Base-by-base conservation (phyloP, 495 filamentous ascomycete species). In the Bacidia gigantensis region DNA sequence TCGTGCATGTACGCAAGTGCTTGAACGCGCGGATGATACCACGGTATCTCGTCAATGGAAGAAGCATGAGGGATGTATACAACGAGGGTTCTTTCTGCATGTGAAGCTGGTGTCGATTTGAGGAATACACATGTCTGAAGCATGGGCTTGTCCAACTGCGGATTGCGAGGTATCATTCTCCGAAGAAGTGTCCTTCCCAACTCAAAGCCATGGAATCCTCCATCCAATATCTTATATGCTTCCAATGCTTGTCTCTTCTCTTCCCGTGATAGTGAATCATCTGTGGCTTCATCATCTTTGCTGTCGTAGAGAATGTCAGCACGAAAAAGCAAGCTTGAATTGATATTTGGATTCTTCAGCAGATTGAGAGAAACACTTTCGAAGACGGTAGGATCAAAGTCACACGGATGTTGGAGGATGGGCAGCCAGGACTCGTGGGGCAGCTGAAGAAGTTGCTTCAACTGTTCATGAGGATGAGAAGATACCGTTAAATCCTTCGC, bases 21-120 rank as follows among this genome's bases (percentile, higher is more conserved):
- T 45, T 73, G 72, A 3, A 94, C 80, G 51, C 71, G 65, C 3
- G 90, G 90, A 60, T 95, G 87, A 61, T 97, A 97, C 67, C 79
- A 94, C 5, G 90, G 90, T 44, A 89, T 73, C 17, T 83, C 76
- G 14, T 73, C 69, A 10, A 72, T 66, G 0, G 69, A 65, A 22
- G 72, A 59, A 12, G 80, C 75, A 64, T 94, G 89, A 24, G 89
- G 86, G 23, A 84, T 71, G 61, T 89, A 93, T 18, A 92, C 63
- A n/a, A 92, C 76, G 40, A 95, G 66, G 11, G 72, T 76, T 3
- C 22, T 7, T 11, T 47, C 5, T 23, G 23, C n/a, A 44, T 51
- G 14, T 11, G 25, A 50, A 14, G 14, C 20, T 38, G 22, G 3
- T 12, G 1, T 1, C 7, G 61, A 64, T 5, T 58, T 53, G 40